Conservation (phyloP, 345 rosid genomes). For the Erodium maritimum region DNA sequence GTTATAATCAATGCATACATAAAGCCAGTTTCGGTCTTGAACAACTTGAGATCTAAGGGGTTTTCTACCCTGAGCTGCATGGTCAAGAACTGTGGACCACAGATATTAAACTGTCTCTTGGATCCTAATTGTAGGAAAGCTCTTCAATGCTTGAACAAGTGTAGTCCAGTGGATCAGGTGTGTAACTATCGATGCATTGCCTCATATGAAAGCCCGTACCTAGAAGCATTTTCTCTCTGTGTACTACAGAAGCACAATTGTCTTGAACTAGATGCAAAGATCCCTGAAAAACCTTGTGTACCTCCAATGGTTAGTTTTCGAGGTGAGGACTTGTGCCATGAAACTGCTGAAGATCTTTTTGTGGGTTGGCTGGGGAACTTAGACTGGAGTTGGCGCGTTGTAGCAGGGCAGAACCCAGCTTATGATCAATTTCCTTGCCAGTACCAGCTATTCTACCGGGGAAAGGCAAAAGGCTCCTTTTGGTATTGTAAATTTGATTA, state of each 20-base stretch:
- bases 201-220: constrained; percentile 74
- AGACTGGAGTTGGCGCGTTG: constrained; percentile 93
- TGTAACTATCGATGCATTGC: constrained; percentile 89
- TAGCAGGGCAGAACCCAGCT: constrained; percentile 91
- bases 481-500: constrained; percentile 26
- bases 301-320: constrained; percentile 58
- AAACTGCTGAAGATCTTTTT: constrained; percentile 73
- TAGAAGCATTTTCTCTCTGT: constrained; percentile 83
- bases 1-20: constrained; percentile 79
- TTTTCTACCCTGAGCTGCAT: constrained; percentile 77
- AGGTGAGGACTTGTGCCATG: constrained; percentile 48
- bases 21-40: constrained; percentile 60
- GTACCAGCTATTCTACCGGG: constrained; percentile 80
- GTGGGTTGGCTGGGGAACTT: constrained; percentile 78
- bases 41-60: constrained; percentile 81
- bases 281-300: constrained; percentile 58
- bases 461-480: constrained; percentile 80
- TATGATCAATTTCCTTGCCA: constrained; percentile 96
- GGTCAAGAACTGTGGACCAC: constrained; percentile 77
- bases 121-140: constrained; percentile 89
- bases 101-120: constrained; percentile 65
- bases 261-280: constrained; percentile 61
- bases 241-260: constrained; percentile 83
- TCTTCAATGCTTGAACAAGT: constrained; percentile 75
- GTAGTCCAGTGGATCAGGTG: constrained; percentile 90